Conservation (phyloP, 257 asterid species). For the Nicotiana paniculata region DNA sequence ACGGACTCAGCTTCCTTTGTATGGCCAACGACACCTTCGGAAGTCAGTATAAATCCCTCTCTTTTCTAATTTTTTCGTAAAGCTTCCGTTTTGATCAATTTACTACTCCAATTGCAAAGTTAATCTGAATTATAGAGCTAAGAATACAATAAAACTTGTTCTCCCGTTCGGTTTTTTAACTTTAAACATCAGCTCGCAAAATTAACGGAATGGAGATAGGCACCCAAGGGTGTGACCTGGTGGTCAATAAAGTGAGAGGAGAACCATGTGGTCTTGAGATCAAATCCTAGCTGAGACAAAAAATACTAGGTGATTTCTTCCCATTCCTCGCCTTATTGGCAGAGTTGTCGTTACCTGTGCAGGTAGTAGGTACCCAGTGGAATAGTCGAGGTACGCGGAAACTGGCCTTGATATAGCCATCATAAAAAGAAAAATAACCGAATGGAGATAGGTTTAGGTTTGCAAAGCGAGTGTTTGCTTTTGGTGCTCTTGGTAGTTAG, state of each 20-base stretch:
- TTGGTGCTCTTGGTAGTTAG: background rate
- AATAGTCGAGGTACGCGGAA: too few relatives aligned
- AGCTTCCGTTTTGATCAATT: background rate
- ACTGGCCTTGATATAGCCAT: too few relatives aligned
- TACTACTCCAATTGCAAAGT: too few relatives aligned
- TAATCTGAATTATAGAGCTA: background rate
- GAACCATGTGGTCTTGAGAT: too few relatives aligned
- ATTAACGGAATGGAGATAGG: background rate
- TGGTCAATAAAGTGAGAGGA: too few relatives aligned
- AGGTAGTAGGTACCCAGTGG: too few relatives aligned
- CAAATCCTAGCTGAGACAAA: too few relatives aligned
- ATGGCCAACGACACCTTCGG: slow-evolving; percentile 98
- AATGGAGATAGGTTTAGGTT: background rate
- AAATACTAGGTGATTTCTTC: too few relatives aligned
- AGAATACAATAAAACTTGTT: background rate
- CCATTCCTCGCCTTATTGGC: too few relatives aligned
- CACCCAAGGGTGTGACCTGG: too few relatives aligned
- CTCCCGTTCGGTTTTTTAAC: background rate
- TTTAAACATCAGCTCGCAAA: background rate
- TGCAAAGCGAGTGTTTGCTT: background rate
- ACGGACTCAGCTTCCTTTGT: slow-evolving; percentile 88
- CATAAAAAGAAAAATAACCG: background rate
- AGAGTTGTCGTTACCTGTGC: too few relatives aligned
- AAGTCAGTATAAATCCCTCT: slow-evolving; percentile 36
- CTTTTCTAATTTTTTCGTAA: background rate